Evolutionary conservation across 306 rosid species (phyloP), one percentile per base, ranked within the genome.

Genomic region (Lithocarpus polystachyus): DNA sequence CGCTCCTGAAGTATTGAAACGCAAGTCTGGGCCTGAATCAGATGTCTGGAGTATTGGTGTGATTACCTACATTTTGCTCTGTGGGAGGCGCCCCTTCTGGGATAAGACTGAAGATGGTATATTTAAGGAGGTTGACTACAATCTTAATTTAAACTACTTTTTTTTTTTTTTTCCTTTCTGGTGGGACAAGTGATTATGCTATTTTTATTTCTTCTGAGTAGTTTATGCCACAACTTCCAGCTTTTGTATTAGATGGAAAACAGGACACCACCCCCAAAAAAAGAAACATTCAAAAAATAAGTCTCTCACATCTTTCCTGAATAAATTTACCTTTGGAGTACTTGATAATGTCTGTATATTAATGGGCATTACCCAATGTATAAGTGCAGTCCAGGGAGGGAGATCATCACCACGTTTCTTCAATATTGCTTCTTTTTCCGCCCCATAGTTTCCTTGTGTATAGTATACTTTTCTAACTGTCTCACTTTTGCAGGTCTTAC

Each of bases 31-130:
- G 74, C 99, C 99, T 24, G 99, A 93, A 87, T 96, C 99, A 14
- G 99, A 96, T 88, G 99, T 90, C 52, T 96, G 99, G 99, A 96
- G 99, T 81, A 96, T 96, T 82, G 99, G 99, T 65, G 98, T 96
- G 57, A 96, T 96, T 83, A 93, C 99, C 69, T 96, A 96, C 83
- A 96, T 96, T 84, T 88, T 96, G 86, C 99, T 96, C 72, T 91
- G 96, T 65, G 99, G 99, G 74, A 90, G 94, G 83, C 99, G 99
- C 3, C 99, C 99, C n/a, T 96, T 96, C 79, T 96, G 99, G 99
- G 98, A 96, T 87, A 96, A 90, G 89, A 96, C 99, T 0, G 99
- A 96, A 87, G 99, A 96, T 87, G 99, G 99, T 80, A 96, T 96
- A 86, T 96, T 96, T 87, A 96, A 93, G 91, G 99, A 96, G 99